phyloP scores from a whole-genome alignment of 129 eudicot species.

The Helianthus tuberosus region DNA sequence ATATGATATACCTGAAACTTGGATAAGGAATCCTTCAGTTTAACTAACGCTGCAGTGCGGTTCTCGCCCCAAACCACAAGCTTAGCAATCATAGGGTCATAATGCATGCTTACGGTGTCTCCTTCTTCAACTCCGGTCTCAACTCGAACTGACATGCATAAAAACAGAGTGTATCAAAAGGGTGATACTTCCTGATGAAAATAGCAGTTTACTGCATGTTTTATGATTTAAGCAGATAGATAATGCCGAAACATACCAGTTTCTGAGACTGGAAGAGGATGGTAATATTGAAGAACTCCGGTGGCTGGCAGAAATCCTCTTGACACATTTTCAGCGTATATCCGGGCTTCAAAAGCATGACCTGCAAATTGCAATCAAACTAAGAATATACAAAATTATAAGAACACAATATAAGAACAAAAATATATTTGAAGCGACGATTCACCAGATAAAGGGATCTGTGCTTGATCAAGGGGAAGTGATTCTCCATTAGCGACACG shows the following conservation, averaged over 20 bases:
- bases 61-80: conserved; percentile 97
- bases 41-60: conserved; percentile 80
- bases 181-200: not conserved
- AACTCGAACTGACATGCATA: conserved; percentile 63
- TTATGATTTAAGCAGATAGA: conserved; percentile 26
- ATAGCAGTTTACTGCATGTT: not conserved
- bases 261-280: conserved; percentile 70
- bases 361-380: conserved; percentile 59
- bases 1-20: conserved; percentile 72
- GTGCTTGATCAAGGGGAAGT: conserved; percentile 76
- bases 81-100: conserved; percentile 99
- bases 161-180: not conserved
- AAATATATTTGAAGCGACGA: conserved; percentile 23
- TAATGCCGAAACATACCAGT: conserved; percentile 49
- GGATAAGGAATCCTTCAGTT: conserved; percentile 81
- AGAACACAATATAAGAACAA: not conserved
- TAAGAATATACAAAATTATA: not conserved
- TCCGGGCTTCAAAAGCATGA: conserved; percentile 99
- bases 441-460: conserved; percentile 85
- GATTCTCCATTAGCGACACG: conserved; percentile 97
- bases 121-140: conserved; percentile 99
- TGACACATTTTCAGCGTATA: conserved; percentile 97
- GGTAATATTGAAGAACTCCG: conserved; percentile 91
- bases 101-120: conserved; percentile 96
- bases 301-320: conserved; percentile 98